These are phyloP conservation scores for Aspergillus ruber DNA, from an alignment of 2,329 filamentous ascomycete species.

Conservation along the genomic window DNA sequence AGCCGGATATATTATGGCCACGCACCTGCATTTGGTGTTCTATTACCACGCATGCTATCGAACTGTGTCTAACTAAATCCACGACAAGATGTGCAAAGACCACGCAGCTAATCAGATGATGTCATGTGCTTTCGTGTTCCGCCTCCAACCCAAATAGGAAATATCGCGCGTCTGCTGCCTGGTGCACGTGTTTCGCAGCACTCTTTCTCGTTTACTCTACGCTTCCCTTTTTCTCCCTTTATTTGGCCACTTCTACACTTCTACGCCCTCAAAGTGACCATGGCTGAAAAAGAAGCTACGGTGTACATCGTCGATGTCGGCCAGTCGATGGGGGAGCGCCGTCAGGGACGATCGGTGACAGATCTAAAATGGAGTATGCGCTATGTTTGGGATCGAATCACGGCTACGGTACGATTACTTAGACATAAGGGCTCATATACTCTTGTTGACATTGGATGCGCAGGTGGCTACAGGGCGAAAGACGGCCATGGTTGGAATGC, in stretches of 20 bases:
- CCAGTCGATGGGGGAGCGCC: conserved; percentile 69
- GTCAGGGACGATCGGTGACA: conserved; percentile 64
- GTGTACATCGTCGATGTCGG: conserved; percentile 89
- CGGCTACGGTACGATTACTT: conserved; percentile 55
- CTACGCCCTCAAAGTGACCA: conserved; percentile 31
- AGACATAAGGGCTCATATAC: neutral
- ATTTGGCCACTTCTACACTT: conserved; percentile 1
- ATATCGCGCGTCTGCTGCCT: conserved; percentile 39
- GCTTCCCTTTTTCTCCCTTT: neutral
- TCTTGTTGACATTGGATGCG: neutral
- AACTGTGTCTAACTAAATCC: too few relatives aligned
- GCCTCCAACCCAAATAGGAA: conserved; percentile 27
- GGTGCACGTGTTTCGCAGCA: conserved; percentile 8
- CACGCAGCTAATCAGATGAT: conserved; percentile 18
- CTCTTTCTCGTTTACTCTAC: neutral
- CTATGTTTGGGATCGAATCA: conserved; percentile 93
- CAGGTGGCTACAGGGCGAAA: conserved; percentile 63
- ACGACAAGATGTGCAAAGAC: conserved; percentile 1
- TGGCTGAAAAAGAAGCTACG: conserved; percentile 90
- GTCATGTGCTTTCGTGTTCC: conserved; percentile 36
- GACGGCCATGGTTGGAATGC: conserved; percentile 67
- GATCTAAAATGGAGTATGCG: conserved; percentile 85
- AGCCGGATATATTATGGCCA: neutral
- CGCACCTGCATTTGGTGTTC: neutral
- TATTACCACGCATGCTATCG: conserved; percentile 16